Evolutionary conservation across 1,139 yeast genomes (phyloP).

Genomic region (Spathaspora sp.): DNA sequence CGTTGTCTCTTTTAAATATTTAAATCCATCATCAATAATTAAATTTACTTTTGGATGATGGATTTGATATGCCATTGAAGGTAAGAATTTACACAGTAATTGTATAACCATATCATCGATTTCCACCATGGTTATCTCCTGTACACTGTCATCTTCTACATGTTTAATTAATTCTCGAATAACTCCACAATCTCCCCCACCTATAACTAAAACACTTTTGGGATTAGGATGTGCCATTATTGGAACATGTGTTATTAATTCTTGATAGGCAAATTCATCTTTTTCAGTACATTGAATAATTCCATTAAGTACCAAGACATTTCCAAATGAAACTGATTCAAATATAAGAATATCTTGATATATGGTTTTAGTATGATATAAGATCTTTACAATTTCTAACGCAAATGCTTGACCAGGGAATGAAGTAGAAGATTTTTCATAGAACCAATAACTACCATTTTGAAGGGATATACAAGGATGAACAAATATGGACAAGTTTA

Average conservation of each 20-base stretch:
- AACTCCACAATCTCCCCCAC: slow-evolving; percentile 96
- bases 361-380: slow-evolving; percentile 36
- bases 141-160: slow-evolving; percentile 48
- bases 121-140: slow-evolving; percentile 78
- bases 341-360: slow-evolving; percentile 63
- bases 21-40: slow-evolving; percentile 85
- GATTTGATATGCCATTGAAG: slow-evolving; percentile 74
- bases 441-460: slow-evolving; percentile 39
- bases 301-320: slow-evolving; percentile 82
- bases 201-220: slow-evolving; percentile 75
- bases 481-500: slow-evolving; percentile 18
- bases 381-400: slow-evolving; percentile 31
- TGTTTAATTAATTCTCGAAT: slow-evolving; percentile 84
- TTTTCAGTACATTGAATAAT: slow-evolving; percentile 86
- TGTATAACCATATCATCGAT: slow-evolving; percentile 86
- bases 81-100: slow-evolving; percentile 72
- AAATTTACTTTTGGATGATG: slow-evolving; percentile 72
- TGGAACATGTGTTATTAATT: slow-evolving; percentile 81
- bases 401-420: slow-evolving; percentile 50
- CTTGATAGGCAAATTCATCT: slow-evolving; percentile 90
- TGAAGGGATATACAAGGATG: slow-evolving; percentile 30
- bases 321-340: slow-evolving; percentile 73
- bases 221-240: slow-evolving; percentile 75
- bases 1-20: slow-evolving; percentile 53
- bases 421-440: slow-evolving; percentile 33